Base-by-base conservation (phyloP, 805 yeast genomes). In the Metschnikowia picachoensis region DNA sequence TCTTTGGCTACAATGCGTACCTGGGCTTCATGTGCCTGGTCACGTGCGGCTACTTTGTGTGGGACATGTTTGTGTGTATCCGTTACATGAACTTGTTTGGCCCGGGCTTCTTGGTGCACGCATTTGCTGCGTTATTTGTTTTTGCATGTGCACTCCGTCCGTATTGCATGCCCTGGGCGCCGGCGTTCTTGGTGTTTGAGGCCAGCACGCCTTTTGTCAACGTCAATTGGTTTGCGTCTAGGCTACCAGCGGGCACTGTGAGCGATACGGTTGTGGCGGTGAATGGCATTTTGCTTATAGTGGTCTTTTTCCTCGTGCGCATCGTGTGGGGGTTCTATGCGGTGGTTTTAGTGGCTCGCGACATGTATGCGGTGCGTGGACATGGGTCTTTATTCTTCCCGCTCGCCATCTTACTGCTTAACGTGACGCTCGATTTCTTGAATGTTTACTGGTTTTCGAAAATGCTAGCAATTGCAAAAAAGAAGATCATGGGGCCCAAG, bases 171-270 rank as follows among this genome's bases (percentile, higher is more conserved):
- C 85, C 90, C 41, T 85, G 86, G 80, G 77, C 87, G 27, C 92
- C 96, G 1, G 80, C 83, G 16, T 94, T 91, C 62, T 73, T 94
- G 57, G 62, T 87, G 41, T 94, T 86, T 65, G 99, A 94, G 67
- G 76, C 87, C 35, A 85, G 95, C 39, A 87, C 97, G 2, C 98
- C 98, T 8, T 94, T 94, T 67, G 96, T 94, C 51, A 95, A 94
- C 66, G 64, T 87, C 61, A 88, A 94, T 65, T 94, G 97, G 97
- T 91, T 85, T 65, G 82, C 89, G 30, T 76, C 85, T 30, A 83
- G 87, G 57, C 71, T 90, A 14, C 94, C 96, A 1, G 74, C 74
- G 1, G 87, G 85, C 3, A 65, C 80, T 3, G 73, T 88, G 42
- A 82, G 86, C 35, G 72, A 72, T 20, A 72, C 60, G 51, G 45